A percentile compares a stretch with the other conserved stretches of the same genome.
Conservation (phyloP, 2,329 filamentous ascomycete species). For the Colletotrichum falcatum region DNA sequence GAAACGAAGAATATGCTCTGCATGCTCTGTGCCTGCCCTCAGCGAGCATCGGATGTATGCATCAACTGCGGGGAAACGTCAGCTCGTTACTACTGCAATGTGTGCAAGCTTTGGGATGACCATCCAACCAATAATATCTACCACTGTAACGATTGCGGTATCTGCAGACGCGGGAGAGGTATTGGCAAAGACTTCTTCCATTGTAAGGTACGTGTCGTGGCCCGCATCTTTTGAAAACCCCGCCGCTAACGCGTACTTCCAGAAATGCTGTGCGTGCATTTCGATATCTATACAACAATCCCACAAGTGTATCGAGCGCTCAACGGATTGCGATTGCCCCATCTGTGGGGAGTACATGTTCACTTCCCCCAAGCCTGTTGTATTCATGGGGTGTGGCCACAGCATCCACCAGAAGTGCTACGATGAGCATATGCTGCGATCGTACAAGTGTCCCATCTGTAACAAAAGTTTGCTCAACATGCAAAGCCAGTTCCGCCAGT, state of each 20-base stretch:
- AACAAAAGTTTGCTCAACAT: slow-evolving; percentile 98
- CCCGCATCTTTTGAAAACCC: background rate
- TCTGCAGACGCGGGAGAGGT: slow-evolving; percentile 90
- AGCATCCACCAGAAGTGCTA: slow-evolving; percentile 95
- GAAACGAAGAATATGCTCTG: slow-evolving; percentile 97
- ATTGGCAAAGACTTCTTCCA: slow-evolving; percentile 98
- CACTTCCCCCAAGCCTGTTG: slow-evolving; percentile 86
- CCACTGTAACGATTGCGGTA: slow-evolving; percentile 95
- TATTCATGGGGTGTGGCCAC: slow-evolving; percentile 96
- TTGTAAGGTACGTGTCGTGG: slow-evolving; percentile 80
- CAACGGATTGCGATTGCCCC: slow-evolving; percentile 94
- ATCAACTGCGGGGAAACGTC: slow-evolving; percentile 79
- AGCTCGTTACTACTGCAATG: slow-evolving; percentile 91
- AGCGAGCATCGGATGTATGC: slow-evolving; percentile 84
- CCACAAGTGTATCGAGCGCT: slow-evolving; percentile 94
- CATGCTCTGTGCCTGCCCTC: slow-evolving; percentile 91
- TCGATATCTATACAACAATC: slow-evolving; percentile 85
- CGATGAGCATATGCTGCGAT: slow-evolving; percentile 85
- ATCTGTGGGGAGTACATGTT: slow-evolving; percentile 98
- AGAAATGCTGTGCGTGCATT: slow-evolving; percentile 95
- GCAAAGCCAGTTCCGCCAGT: slow-evolving; percentile 92
- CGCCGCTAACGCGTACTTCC: slow-evolving; percentile 17
- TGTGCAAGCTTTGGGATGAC: slow-evolving; percentile 98
- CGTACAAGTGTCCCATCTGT: slow-evolving; percentile 97
- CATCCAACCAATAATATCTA: slow-evolving; percentile 92